These are phyloP conservation scores for Coemansia sp. DNA, from an alignment of 192 early-diverging fungal genomes.

Conservation along the genomic window DNA sequence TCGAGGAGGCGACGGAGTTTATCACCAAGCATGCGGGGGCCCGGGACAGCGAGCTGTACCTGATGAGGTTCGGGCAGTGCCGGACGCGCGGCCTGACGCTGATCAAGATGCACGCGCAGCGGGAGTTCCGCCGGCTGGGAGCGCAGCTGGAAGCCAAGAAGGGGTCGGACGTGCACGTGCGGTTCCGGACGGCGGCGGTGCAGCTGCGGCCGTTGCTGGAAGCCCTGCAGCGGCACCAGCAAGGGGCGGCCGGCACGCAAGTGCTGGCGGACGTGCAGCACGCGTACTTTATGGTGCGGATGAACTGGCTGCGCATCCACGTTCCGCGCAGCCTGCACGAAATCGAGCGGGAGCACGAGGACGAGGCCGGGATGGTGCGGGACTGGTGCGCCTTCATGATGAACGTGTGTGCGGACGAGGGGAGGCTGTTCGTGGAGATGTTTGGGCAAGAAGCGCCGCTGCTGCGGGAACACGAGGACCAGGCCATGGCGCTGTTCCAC, in stretches of 20 bases:
- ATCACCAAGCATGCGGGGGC: constrained; percentile 58
- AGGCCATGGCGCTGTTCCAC: constrained; percentile 70
- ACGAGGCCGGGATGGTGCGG: constrained; percentile 23
- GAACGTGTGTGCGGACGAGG: constrained; percentile 81
- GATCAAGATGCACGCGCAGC: constrained; percentile 80
- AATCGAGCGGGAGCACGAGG: constrained; percentile 29
- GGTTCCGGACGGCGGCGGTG: constrained; percentile 70
- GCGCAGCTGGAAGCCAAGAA: background rate
- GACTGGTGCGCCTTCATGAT: constrained; percentile 79
- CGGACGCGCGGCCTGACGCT: constrained; percentile 90
- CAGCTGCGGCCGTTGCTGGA: constrained; percentile 61
- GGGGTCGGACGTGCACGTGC: constrained; percentile 62
- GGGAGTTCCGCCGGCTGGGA: constrained; percentile 48
- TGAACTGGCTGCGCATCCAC: constrained; percentile 63
- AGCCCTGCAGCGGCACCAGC: constrained; percentile 69
- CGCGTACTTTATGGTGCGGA: constrained; percentile 73
- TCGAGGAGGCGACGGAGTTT: constrained; percentile 66
- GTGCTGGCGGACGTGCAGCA: constrained; percentile 70
- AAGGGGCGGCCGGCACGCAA: constrained; percentile 66
- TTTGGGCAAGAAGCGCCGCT: constrained; percentile 45
- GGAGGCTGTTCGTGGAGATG: constrained; percentile 72
- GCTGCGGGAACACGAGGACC: constrained; percentile 71
- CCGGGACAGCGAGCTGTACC: constrained; percentile 87
- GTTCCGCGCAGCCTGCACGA: constrained; percentile 62
- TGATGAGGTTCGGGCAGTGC: constrained; percentile 91